These are phyloP conservation scores for Apiospora aurea DNA, from an alignment of 2,329 filamentous ascomycete species.

Conservation along the genomic window DNA sequence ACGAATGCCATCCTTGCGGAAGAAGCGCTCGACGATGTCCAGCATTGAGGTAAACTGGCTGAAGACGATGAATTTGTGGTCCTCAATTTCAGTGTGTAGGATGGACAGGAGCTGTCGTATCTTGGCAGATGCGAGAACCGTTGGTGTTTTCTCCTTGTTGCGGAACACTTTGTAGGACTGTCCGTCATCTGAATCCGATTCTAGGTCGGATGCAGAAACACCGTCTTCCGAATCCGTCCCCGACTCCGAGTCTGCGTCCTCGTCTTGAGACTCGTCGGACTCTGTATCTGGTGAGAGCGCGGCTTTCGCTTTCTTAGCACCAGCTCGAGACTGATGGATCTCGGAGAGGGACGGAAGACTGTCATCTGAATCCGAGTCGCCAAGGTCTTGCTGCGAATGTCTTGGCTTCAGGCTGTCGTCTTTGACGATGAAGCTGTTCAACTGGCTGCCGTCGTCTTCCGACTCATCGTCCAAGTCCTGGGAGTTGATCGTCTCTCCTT, in stretches of 20 bases:
- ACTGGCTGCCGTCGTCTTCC: conserved; percentile 53
- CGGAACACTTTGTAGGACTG: conserved; percentile 35
- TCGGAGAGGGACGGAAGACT: conserved; percentile 39
- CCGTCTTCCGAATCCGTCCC: conserved; percentile 40
- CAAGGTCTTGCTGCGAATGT: conserved; percentile 33
- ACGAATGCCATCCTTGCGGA: conserved; percentile 74
- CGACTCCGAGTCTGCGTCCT: conserved; percentile 36
- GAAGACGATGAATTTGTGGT: conserved; percentile 98
- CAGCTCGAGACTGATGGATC: conserved; percentile 34
- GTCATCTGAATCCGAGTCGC: conserved; percentile 40
- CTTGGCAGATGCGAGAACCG: conserved; percentile 81
- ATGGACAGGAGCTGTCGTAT: conserved; percentile 86
- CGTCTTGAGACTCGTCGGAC: conserved; percentile 39
- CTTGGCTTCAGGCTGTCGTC: conserved; percentile 49
- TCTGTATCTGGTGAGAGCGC: conserved; percentile 21
- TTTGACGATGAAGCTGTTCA: conserved; percentile 63
- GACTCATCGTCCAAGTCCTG: conserved; percentile 63
- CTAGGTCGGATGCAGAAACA: conserved; percentile 50
- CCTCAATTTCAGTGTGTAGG: conserved; percentile 75
- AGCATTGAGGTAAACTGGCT: conserved; percentile 99
- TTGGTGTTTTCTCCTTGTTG: conserved; percentile 51
- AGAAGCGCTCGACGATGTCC: conserved; percentile 91
- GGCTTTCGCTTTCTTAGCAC: conserved; percentile 31
- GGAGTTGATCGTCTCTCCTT: conserved; percentile 78
- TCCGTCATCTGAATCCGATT: conserved; percentile 51